These are phyloP conservation scores for Pestalotiopsis sp. DNA, from an alignment of 2,329 filamentous ascomycete species.

Conservation along the genomic window DNA sequence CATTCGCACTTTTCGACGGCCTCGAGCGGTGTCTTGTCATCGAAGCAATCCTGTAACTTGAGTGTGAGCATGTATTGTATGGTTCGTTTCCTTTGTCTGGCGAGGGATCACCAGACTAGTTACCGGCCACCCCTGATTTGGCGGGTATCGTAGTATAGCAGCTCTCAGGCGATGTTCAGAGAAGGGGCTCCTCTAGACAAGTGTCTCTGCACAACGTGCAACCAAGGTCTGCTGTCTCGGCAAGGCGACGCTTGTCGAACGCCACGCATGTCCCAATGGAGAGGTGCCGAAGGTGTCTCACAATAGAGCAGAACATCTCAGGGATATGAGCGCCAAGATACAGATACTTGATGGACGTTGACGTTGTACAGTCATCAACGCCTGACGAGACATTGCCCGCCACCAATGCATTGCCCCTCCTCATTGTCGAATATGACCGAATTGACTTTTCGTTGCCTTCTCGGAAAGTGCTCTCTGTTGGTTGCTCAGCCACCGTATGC, in stretches of 20 bases:
- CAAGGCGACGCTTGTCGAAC: not conserved
- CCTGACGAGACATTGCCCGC: not conserved
- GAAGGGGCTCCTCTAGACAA: not conserved
- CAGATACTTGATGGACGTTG: not conserved
- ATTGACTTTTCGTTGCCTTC: not conserved
- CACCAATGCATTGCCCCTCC: not conserved
- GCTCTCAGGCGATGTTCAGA: not conserved
- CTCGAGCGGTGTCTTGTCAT: not conserved
- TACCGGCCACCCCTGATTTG: not conserved
- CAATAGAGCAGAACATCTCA: not conserved
- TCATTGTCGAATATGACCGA: not conserved
- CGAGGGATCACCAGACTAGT: not conserved
- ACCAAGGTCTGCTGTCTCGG: not conserved
- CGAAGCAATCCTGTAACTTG: not conserved
- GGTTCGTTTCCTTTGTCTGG: not conserved
- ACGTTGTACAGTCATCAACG: not conserved
- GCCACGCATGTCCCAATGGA: not conserved
- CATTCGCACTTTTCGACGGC: not conserved
- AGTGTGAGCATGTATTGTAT: not conserved
- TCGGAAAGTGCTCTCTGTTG: not conserved
- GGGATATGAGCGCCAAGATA: not conserved
- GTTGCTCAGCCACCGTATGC: not conserved
- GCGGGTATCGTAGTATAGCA: not conserved
- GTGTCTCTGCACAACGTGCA: not conserved
- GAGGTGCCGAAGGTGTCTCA: not conserved